phyloP scores from a whole-genome alignment of 2,329 filamentous ascomycete species.

The Pseudogymnoascus sp. region DNA sequence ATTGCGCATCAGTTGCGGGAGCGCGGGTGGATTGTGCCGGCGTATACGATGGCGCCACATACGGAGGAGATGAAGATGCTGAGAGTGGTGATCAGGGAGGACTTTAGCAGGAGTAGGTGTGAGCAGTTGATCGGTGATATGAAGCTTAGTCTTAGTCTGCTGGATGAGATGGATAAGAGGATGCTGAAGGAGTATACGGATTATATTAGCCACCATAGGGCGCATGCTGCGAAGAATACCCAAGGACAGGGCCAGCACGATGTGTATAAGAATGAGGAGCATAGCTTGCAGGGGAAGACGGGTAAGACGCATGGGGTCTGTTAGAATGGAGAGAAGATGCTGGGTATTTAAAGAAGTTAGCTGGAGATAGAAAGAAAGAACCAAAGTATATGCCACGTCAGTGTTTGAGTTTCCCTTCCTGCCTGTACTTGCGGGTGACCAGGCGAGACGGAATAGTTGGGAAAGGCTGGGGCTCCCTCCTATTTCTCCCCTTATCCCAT shows the following conservation, averaged over 20 bases:
- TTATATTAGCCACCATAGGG: constrained; percentile 42
- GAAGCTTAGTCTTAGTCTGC: constrained; percentile 61
- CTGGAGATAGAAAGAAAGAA: neutral
- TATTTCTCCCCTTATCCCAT: neutral
- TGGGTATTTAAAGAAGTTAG: neutral
- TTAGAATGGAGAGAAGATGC: constrained; percentile 31
- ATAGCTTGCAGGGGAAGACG: constrained; percentile 80
- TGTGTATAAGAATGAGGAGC: constrained; percentile 61
- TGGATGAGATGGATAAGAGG: constrained; percentile 66
- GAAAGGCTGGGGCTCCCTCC: neutral
- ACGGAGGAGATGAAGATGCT: constrained; percentile 80
- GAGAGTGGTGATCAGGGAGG: constrained; percentile 84
- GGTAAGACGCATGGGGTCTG: constrained; percentile 87
- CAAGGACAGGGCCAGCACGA: constrained; percentile 25
- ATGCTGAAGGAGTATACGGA: constrained; percentile 60
- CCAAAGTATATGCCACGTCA: too few species aligned
- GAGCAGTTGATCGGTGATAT: constrained; percentile 72
- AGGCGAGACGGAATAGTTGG: neutral
- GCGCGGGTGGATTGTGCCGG: constrained; percentile 86
- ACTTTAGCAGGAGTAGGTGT: constrained; percentile 75
- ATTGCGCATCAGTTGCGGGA: constrained; percentile 78
- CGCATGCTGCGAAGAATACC: neutral
- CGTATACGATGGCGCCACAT: constrained; percentile 93
- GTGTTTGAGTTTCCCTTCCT: neutral
- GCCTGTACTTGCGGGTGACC: neutral